phyloP scores from a whole-genome alignment of 1,139 yeast genomes.

The Debaryomyces udenii region DNA sequence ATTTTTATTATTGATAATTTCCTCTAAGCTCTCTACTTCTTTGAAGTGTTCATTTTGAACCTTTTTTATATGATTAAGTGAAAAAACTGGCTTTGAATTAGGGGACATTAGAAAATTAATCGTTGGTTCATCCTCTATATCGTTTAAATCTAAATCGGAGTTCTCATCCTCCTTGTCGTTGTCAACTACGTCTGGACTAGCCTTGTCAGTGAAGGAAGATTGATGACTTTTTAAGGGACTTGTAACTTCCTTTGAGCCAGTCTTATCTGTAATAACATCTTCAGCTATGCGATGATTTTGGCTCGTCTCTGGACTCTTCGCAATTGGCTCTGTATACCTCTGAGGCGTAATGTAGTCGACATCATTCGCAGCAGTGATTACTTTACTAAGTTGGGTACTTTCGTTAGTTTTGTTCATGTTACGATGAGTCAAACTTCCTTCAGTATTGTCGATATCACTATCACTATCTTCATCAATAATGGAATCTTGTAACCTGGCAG shows the following conservation, averaged over 20 bases:
- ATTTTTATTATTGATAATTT: constrained; percentile 19
- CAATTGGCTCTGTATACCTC: constrained; percentile 46
- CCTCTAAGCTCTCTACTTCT: constrained; percentile 22
- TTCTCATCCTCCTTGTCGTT: constrained; percentile 11
- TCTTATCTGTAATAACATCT: constrained; percentile 10
- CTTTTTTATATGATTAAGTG: constrained; percentile 33
- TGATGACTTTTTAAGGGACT: constrained; percentile 28
- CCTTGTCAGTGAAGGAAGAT: background rate
- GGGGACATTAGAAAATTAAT: constrained; percentile 38
- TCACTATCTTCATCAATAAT: constrained; percentile 32
- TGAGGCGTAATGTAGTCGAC: constrained; percentile 41
- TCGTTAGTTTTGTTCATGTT: constrained; percentile 9
- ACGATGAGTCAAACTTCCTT: background rate
- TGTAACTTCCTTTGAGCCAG: constrained; percentile 22
- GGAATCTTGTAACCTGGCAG: constrained; percentile 12
- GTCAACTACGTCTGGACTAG: constrained; percentile 1
- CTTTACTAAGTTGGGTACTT: constrained; percentile 27
- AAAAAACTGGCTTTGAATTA: constrained; percentile 41
- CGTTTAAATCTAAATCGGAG: constrained; percentile 15
- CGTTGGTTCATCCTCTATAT: constrained; percentile 28
- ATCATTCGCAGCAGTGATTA: constrained; percentile 20
- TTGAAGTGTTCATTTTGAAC: constrained; percentile 30
- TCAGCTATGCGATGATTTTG: constrained; percentile 32
- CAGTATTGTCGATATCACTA: constrained; percentile 24
- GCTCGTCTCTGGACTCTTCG: constrained; percentile 43